Base-by-base conservation (phyloP, 768 basidiomycete species). In the Leccinum disarticulatum region DNA sequence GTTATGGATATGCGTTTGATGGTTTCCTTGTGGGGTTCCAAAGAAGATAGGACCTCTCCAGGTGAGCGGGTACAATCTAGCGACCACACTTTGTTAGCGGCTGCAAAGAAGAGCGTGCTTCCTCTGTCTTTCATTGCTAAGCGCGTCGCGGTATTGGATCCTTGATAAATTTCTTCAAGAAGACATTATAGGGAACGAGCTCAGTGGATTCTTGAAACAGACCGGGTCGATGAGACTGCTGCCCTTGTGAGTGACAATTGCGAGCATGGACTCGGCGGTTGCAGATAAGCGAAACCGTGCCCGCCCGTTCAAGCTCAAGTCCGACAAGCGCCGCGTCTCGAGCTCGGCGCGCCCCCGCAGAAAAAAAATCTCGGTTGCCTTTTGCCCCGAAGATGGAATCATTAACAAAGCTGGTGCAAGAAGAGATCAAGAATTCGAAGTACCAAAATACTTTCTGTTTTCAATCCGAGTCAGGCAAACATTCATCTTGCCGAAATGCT, bases 1-100 rank as follows among this genome's bases (percentile, higher is more conserved):
- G 85, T 86, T 3, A 89, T 70, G 0, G 88, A 80, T 8, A 91
- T 67, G 10, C 80, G 80, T 11, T 75, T 82, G 43, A 91, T 68
- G 7, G 77, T 55, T 1, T 71, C 60, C 57, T 80, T 83, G 73
- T 88, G 86, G 1, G 80, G 73, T 25, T 78, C 78, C 57, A 88
- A 75, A 7, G 80, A 82, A 55, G 81, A 79, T 3, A 75, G 61
- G 53, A 83, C 68, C 61, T 79, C 80, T 19, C 76, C 65, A 54
- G 72, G 70, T 7, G 70, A 66, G 35, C 63, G 68, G 4, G 77
- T 71, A 46, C 76, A 79, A 62, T 88, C 85, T 14, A 90, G 68
- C 48, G 84, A 62, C 62, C 82, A 74, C 41, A 87, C 73, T 46
- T 77, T 76, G 61, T 80, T 74, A 7, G 71, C 79, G 31, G 74